Conservation (phyloP, 2,329 filamentous ascomycete genomes). For the Xylaria sp. region DNA sequence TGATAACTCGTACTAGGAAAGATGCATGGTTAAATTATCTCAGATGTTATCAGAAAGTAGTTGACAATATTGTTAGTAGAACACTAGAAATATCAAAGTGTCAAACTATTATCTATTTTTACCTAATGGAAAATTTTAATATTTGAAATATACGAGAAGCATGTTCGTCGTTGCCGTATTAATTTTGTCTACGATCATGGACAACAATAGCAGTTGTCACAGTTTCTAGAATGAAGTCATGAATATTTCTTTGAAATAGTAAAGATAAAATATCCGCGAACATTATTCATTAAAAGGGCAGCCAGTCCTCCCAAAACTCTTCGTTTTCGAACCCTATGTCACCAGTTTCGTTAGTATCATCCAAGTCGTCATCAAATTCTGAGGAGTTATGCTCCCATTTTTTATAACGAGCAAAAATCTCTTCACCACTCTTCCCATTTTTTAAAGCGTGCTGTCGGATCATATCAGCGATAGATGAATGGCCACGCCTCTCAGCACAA, state of each 20-base stretch:
- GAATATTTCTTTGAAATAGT: no score
- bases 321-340: background rate
- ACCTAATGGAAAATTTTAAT: no score
- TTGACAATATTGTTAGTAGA: no score
- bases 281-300: background rate
- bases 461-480: background rate
- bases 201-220: no score
- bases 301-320: background rate
- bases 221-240: no score
- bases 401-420: conserved; percentile 24
- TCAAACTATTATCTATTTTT: no score
- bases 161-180: no score
- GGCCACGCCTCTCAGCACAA: accelerated
- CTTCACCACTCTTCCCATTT: conserved; percentile 14
- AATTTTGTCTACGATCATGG: background rate
- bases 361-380: background rate
- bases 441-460: conserved; percentile 13
- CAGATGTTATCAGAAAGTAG: no score
- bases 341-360: background rate
- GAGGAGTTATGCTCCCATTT: background rate
- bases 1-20: no score
- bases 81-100: no score
- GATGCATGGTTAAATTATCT: no score
- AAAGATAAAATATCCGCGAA: background rate
- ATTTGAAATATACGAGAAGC: no score